These are phyloP conservation scores for Penicillium argentinense DNA, from an alignment of 495 filamentous ascomycete genomes.

Conservation along the genomic window DNA sequence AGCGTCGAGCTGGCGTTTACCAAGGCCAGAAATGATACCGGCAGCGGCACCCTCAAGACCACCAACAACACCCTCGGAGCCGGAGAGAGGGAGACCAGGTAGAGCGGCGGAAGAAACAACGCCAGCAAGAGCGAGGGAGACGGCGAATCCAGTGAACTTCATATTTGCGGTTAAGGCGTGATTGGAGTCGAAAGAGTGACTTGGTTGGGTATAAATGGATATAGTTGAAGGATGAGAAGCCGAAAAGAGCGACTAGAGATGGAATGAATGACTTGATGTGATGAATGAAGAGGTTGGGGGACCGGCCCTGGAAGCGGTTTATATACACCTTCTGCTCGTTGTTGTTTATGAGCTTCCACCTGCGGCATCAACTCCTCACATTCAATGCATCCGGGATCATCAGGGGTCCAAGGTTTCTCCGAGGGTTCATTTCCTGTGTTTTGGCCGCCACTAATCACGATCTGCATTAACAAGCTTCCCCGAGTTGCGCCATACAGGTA, in stretches of 20 bases:
- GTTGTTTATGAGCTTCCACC: conserved; percentile 16
- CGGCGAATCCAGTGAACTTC: conserved; percentile 46
- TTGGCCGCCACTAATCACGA: conserved; percentile 9
- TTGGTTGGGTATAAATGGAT: conserved; percentile 8
- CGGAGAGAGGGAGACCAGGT: conserved; percentile 6
- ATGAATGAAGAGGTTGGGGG: conserved; percentile 1
- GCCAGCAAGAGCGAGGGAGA: conserved; percentile 23
- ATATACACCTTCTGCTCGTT: conserved; percentile 20
- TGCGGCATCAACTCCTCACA: conserved; percentile 17
- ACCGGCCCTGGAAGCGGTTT: conserved; percentile 8
- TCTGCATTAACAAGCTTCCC: conserved; percentile 10
- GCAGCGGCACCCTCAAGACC: conserved; percentile 2
- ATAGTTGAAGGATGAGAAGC: conserved; percentile 6
- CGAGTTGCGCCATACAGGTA: conserved; percentile 2
- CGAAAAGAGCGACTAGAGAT: conserved; percentile 12
- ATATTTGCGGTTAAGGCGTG: conserved; percentile 23
- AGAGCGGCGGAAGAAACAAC: conserved; percentile 17
- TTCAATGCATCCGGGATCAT: conserved; percentile 9
- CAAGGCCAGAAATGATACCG: background rate
- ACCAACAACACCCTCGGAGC: conserved; percentile 4
- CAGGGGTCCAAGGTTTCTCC: conserved; percentile 17
- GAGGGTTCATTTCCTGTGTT: conserved; percentile 4
- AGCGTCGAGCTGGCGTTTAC: conserved; percentile 7
- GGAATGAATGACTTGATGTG: conserved; percentile 23
- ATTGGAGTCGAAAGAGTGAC: conserved; percentile 27